Conservation (phyloP, 176 grass and related monocot species). For the Chloris gayana region DNA sequence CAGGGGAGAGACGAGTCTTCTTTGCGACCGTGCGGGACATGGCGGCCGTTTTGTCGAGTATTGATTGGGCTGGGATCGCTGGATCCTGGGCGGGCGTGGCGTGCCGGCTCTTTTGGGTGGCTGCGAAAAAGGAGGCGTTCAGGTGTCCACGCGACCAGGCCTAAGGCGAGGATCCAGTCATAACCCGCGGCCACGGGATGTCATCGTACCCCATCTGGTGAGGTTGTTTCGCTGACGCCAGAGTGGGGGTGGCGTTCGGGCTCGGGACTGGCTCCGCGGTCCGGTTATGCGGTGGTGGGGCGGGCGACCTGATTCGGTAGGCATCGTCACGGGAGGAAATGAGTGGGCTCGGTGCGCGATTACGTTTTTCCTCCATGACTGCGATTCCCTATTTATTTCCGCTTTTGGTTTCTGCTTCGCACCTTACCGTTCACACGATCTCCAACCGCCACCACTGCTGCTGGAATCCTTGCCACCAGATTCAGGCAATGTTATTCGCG, state of each 20-base stretch:
- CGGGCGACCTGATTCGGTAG: background rate
- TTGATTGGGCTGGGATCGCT: background rate
- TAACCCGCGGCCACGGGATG: slow-evolving; percentile 16
- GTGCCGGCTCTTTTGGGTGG: slow-evolving; percentile 23
- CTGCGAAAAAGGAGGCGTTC: slow-evolving; percentile 29
- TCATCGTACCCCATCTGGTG: background rate
- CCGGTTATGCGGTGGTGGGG: background rate
- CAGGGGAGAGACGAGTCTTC: background rate
- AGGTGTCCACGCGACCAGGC: background rate
- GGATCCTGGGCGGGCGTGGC: slow-evolving; percentile 6
- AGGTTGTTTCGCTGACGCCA: slow-evolving; percentile 30
- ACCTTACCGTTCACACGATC: too few species aligned
- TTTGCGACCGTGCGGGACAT: background rate
- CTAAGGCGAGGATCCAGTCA: slow-evolving; percentile 25
- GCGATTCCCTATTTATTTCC: too few species aligned
- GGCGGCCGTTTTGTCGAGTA: slow-evolving; percentile 23
- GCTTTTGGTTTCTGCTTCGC: too few species aligned
- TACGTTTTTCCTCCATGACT: background rate
- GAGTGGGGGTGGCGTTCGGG: background rate
- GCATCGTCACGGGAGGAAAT: background rate
- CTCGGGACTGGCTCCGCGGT: background rate
- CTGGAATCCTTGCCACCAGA: too few species aligned
- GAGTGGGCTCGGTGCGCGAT: background rate
- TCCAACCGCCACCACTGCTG: too few species aligned
- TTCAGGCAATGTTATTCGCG: too few species aligned